phyloP scores from a whole-genome alignment of 2,329 filamentous ascomycete species.

The Fusarium cicatricum region DNA sequence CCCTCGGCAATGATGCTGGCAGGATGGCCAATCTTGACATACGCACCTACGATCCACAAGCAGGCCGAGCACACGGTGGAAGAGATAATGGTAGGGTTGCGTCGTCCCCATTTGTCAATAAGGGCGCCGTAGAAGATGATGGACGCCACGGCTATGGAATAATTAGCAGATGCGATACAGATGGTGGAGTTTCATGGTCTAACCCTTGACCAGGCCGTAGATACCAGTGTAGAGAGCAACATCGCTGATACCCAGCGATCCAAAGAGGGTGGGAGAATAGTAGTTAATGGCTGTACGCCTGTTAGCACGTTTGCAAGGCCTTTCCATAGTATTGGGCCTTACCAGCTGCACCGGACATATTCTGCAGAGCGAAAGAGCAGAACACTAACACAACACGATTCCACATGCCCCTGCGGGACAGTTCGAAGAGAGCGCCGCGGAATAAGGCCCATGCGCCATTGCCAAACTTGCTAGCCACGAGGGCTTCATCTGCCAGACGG shows the following conservation, averaged over 20 bases:
- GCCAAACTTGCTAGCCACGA: slow-evolving; percentile 46
- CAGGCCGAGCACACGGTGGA: slow-evolving; percentile 57
- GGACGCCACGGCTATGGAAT: slow-evolving; percentile 45
- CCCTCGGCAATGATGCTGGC: slow-evolving; percentile 54
- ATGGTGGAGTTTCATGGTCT: not conserved
- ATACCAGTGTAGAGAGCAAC: slow-evolving; percentile 59
- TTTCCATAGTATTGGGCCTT: slow-evolving; percentile 1
- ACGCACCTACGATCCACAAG: slow-evolving; percentile 61
- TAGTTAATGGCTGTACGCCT: slow-evolving; percentile 50
- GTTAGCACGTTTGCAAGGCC: slow-evolving; percentile 5
- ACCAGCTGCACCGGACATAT: slow-evolving; percentile 52
- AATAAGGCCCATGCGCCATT: slow-evolving; percentile 46
- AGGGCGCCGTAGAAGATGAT: slow-evolving; percentile 53
- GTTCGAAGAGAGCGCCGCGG: slow-evolving; percentile 46
- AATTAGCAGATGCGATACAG: not conserved
- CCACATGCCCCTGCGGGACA: slow-evolving; percentile 51
- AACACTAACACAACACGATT: slow-evolving; percentile 51
- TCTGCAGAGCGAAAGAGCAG: slow-evolving; percentile 50
- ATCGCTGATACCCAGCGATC: slow-evolving; percentile 55
- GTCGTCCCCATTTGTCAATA: slow-evolving; percentile 52
- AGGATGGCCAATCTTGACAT: slow-evolving; percentile 61
- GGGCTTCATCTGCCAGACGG: slow-evolving; percentile 47
- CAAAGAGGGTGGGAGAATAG: slow-evolving; percentile 53
- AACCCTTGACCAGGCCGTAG: slow-evolving; percentile 56
- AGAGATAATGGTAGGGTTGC: slow-evolving; percentile 55